Evolutionary conservation across 2,329 filamentous ascomycete species (phyloP).

Genomic region (Trematosphaeria pertusa): DNA sequence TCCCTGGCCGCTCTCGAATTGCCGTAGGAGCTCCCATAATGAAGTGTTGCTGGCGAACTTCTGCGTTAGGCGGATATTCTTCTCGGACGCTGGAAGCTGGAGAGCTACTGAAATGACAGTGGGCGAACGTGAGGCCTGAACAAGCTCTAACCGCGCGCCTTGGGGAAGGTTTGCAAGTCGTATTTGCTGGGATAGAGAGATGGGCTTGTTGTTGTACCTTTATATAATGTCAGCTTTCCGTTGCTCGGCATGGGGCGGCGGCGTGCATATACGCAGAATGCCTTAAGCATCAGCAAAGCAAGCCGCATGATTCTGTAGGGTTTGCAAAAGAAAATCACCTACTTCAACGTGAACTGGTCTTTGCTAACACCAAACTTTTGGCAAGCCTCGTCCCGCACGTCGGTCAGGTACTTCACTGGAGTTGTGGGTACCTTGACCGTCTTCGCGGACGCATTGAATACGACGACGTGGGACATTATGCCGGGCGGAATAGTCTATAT

Average conservation of each 20-base stretch:
- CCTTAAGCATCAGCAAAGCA: too few relatives aligned
- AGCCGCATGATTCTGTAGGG: too few relatives aligned
- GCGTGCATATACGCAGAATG: too few relatives aligned
- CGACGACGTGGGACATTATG: constrained; percentile 89
- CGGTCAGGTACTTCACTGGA: constrained; percentile 79
- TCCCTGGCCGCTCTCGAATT: constrained; percentile 73
- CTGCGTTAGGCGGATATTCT: constrained; percentile 74
- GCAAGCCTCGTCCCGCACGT: constrained; percentile 88
- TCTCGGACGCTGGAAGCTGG: constrained; percentile 78
- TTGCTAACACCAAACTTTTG: constrained; percentile 76
- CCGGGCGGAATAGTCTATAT: constrained; percentile 37
- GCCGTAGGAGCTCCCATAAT: constrained; percentile 86
- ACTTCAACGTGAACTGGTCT: constrained; percentile 84
- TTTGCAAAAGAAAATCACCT: too few relatives aligned
- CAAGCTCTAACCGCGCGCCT: constrained; percentile 91
- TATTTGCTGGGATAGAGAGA: constrained; percentile 86
- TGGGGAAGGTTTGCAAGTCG: constrained; percentile 81
- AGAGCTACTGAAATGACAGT: constrained; percentile 88
- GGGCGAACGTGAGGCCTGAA: constrained; percentile 84
- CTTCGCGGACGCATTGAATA: constrained; percentile 80
- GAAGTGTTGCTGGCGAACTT: constrained; percentile 90
- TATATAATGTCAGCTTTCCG: constrained; percentile 8
- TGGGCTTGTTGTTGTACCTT: constrained; percentile 73
- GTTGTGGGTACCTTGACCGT: constrained; percentile 83
- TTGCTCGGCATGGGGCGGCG: background rate